phyloP scores from a whole-genome alignment of 257 asterid genomes.

The Solanum neorickii region DNA sequence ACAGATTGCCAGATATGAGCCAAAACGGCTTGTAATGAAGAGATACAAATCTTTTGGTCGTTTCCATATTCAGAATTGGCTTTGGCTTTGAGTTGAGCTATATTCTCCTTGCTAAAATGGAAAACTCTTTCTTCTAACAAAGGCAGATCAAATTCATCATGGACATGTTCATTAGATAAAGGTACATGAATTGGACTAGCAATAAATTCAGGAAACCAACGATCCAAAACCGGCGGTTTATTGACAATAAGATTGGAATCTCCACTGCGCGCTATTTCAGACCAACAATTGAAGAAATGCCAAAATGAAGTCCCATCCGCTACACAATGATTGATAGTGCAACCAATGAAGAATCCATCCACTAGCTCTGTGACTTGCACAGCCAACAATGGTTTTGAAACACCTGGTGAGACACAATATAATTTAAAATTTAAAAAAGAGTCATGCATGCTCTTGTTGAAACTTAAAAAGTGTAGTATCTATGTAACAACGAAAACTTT shows the following conservation, averaged over 20 bases:
- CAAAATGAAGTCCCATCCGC: constrained; percentile 35
- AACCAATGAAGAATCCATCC: constrained; percentile 25
- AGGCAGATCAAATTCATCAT: not conserved
- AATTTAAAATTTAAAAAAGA: too few species aligned
- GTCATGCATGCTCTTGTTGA: not conserved
- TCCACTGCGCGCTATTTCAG: constrained; percentile 15
- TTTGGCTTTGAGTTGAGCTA: not conserved
- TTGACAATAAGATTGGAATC: not conserved
- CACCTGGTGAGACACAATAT: not conserved
- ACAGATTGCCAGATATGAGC: constrained; percentile 33
- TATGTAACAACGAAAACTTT: not conserved
- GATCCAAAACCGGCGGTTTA: constrained; percentile 10
- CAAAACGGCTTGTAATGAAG: constrained; percentile 30
- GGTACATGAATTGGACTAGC: constrained; percentile 5
- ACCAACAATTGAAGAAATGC: constrained; percentile 45
- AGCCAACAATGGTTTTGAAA: constrained; percentile 20
- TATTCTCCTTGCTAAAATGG: constrained; percentile 9
- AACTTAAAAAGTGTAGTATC: too few species aligned
- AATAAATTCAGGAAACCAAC: constrained; percentile 8
- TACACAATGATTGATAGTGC: constrained; percentile 28
- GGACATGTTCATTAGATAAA: not conserved
- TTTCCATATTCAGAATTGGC: constrained; percentile 4
- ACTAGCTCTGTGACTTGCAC: constrained; percentile 36
- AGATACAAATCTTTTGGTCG: constrained; percentile 5
- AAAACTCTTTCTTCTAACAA: constrained; percentile 21